Base-by-base conservation (phyloP, 2,329 filamentous ascomycete species). In the Orbilia blumenaviensis region DNA sequence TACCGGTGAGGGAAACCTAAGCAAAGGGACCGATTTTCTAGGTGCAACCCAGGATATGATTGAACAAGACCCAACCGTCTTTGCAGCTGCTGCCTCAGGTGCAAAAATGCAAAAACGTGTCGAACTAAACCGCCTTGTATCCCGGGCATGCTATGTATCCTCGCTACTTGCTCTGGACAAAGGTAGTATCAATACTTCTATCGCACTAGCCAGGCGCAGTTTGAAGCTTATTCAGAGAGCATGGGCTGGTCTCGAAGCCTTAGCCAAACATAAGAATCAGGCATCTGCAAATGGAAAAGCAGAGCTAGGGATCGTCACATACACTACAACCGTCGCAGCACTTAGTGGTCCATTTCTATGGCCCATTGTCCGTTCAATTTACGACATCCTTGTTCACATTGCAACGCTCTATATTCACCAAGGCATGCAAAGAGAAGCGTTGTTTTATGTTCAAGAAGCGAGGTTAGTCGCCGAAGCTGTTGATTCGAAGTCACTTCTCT, bases 391-490 rank as follows among this genome's bases (percentile, higher is more conserved):
- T 12, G 83, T 90, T 74, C 90, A 93, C 71, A 87, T 97, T 2
- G 93, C 93, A 0, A 87, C 87, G 2, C 85, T 96, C 0, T 97
- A 94, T 79, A 89, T 91, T 0, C 91, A 96, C 78, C 88, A 95
- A 78, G 95, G 95, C 27, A 88, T 96, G 83, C 92, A 93, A 78
- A 90, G 92, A 75, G 94, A 98, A 82, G 94, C 94, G 1, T 84
- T 94, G 0, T 95, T 94, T 81, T 96, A 96, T 79, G 90, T 91
- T 0, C 91, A 97, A 79, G 91, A 95, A 80, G 93, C 93, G 0
- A 86, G 91, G 64, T 92, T 91, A 80, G 88, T 96, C 74, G 92
- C 92, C 21, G 86, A 87, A 72, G 88, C 87, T n/a, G 88, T 91
- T 7, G 85, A 87, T 54, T 89, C 91, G 0, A 85, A 87, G 36